These are phyloP conservation scores for Plectranthus barbatus DNA, from an alignment of 257 asterid genomes.

Conservation along the genomic window DNA sequence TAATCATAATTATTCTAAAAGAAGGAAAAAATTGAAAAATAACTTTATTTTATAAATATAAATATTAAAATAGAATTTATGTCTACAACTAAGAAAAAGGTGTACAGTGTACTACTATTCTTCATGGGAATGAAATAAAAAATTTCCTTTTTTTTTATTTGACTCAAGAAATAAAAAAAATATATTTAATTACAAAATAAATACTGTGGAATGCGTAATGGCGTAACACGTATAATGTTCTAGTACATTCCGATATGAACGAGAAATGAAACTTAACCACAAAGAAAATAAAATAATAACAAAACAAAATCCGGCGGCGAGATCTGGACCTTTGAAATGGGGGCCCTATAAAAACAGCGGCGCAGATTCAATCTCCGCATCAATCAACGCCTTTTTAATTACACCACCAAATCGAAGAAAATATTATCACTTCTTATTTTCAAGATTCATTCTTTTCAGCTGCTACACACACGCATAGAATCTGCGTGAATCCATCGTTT, in stretches of 20 bases:
- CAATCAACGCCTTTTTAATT: slow-evolving; percentile 4
- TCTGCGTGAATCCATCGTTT: slow-evolving; percentile 13
- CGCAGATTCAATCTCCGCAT: slow-evolving; percentile 14
- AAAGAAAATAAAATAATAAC: slow-evolving; percentile 4
- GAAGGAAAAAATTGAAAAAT: too few species aligned
- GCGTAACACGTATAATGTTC: slow-evolving; percentile 16
- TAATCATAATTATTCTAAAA: too few species aligned
- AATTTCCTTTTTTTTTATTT: too few species aligned
- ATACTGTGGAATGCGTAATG: neutral
- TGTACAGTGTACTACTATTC: too few species aligned
- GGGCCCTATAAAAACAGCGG: slow-evolving; percentile 12
- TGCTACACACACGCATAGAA: neutral
- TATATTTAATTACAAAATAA: too few species aligned
- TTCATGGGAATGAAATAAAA: too few species aligned
- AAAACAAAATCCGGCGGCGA: slow-evolving; percentile 3
- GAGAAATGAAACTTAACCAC: slow-evolving; percentile 21
- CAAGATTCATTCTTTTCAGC: slow-evolving; percentile 20
- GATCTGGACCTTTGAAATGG: slow-evolving; percentile 13
- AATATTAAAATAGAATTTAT: too few species aligned
- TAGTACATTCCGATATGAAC: slow-evolving; percentile 20
- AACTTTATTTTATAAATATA: too few species aligned
- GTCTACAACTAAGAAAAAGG: too few species aligned
- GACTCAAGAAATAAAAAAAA: too few species aligned
- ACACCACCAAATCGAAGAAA: neutral
- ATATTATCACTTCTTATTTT: neutral